These are phyloP conservation scores for Thinopyrum obtusiflorum DNA, from an alignment of 202 grass and related monocot species.

Conservation along the genomic window DNA sequence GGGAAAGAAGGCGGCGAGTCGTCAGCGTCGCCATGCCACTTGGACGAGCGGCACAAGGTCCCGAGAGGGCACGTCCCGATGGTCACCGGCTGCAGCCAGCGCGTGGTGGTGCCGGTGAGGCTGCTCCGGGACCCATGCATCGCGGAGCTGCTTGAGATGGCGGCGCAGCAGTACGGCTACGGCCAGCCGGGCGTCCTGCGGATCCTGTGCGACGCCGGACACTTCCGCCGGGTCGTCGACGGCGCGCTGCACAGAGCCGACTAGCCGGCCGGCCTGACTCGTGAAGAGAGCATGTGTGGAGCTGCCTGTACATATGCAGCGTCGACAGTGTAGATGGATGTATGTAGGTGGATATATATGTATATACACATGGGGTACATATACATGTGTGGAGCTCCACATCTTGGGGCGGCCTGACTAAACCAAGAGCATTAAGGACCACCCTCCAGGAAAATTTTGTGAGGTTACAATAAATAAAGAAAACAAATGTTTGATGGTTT, in stretches of 20 bases:
- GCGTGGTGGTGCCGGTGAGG: slow-evolving; percentile 7
- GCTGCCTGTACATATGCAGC: no score
- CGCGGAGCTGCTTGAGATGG: slow-evolving; percentile 32
- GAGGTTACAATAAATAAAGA: no score
- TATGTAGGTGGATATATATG: no score
- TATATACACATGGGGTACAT: no score
- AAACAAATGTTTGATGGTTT: no score
- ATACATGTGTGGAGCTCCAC: no score
- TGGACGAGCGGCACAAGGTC: not conserved
- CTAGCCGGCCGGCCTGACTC: not conserved
- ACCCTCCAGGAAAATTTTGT: no score
- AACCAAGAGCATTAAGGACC: no score
- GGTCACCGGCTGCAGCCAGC: not conserved
- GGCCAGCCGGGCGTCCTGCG: slow-evolving; percentile 35
- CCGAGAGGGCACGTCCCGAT: not conserved
- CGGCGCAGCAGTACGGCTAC: slow-evolving; percentile 37
- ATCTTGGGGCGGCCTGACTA: no score
- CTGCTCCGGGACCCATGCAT: slow-evolving; percentile 27
- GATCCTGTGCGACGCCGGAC: slow-evolving; percentile 33
- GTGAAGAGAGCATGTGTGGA: no score
- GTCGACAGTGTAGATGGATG: no score
- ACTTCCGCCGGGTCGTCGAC: slow-evolving; percentile 21
- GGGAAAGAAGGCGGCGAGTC: not conserved
- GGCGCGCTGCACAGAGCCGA: not conserved
- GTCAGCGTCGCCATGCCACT: not conserved